phyloP scores from a whole-genome alignment of 2,329 filamentous ascomycete genomes.

The Diaporthe humulicola region DNA sequence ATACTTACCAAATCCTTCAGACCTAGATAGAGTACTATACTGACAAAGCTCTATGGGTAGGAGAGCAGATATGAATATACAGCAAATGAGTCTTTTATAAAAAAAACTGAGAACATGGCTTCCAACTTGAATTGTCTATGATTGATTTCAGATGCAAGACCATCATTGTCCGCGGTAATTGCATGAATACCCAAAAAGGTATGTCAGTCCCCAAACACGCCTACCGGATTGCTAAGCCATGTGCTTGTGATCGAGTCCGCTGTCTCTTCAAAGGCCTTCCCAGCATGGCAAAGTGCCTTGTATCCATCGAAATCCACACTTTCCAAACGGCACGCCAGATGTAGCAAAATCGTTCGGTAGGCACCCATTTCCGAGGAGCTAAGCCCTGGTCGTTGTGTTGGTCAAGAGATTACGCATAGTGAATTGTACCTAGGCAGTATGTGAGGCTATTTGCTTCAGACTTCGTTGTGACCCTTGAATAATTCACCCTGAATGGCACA shows the following conservation, averaged over 20 bases:
- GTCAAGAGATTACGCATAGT: neutral
- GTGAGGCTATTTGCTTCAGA: neutral
- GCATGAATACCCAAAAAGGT: neutral
- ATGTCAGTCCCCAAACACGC: neutral
- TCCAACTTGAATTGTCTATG: neutral
- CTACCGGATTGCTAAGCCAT: neutral
- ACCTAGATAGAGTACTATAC: neutral
- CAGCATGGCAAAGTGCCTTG: neutral
- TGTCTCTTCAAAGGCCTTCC: neutral
- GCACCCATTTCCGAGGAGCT: neutral
- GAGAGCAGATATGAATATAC: neutral
- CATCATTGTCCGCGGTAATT: neutral
- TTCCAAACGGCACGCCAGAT: no score
- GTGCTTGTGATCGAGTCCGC: neutral
- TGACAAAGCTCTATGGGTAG: neutral
- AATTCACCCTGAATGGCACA: neutral
- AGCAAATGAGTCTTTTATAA: neutral
- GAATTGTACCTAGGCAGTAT: neutral
- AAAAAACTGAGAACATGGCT: neutral
- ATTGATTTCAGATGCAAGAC: neutral
- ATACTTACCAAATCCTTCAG: neutral
- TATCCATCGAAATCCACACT: neutral
- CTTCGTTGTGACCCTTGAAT: neutral
- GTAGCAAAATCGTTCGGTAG: neutral
- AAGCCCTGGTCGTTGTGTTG: neutral